These are phyloP conservation scores for Cyclotella cryptica DNA, from an alignment of 108 stramenopile species.

Conservation along the genomic window DNA sequence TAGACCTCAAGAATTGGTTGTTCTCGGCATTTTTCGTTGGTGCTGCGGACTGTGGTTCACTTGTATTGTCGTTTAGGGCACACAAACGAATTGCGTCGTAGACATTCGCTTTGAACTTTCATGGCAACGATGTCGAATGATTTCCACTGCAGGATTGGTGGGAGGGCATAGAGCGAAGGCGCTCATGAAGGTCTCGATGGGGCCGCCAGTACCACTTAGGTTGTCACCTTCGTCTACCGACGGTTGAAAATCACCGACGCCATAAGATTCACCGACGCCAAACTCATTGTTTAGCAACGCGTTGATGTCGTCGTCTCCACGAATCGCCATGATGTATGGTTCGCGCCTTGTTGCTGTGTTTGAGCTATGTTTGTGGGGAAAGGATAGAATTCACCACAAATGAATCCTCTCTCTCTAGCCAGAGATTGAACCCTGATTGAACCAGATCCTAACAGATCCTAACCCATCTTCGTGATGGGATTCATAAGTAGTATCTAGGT, in stretches of 20 bases:
- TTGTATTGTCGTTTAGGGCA: neutral
- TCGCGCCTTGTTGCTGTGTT: too few species aligned
- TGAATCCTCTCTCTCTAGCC: too few species aligned
- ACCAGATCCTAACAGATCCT: too few species aligned
- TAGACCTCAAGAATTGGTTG: slow-evolving; percentile 33
- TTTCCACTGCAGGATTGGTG: slow-evolving; percentile 73
- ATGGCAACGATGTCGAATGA: slow-evolving; percentile 69
- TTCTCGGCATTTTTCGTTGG: slow-evolving; percentile 1
- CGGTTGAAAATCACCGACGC: neutral
- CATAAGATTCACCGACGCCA: neutral
- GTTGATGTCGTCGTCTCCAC: slow-evolving; percentile 16
- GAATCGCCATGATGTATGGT: slow-evolving; percentile 8
- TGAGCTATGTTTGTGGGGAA: too few species aligned
- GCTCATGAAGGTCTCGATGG: neutral
- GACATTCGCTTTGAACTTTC: slow-evolving; percentile 75
- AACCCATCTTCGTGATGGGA: too few species aligned
- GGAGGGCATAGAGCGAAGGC: slow-evolving; percentile 60
- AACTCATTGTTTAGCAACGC: slow-evolving; percentile 14
- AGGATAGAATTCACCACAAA: too few species aligned
- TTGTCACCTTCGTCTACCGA: neutral
- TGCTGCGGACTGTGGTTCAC: neutral
- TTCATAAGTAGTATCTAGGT: too few species aligned
- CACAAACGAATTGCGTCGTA: slow-evolving; percentile 50
- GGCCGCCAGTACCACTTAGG: neutral
- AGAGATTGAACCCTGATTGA: too few species aligned